phyloP scores from a whole-genome alignment of 23 red algal genomes.

The Gracilaria domingensis region DNA sequence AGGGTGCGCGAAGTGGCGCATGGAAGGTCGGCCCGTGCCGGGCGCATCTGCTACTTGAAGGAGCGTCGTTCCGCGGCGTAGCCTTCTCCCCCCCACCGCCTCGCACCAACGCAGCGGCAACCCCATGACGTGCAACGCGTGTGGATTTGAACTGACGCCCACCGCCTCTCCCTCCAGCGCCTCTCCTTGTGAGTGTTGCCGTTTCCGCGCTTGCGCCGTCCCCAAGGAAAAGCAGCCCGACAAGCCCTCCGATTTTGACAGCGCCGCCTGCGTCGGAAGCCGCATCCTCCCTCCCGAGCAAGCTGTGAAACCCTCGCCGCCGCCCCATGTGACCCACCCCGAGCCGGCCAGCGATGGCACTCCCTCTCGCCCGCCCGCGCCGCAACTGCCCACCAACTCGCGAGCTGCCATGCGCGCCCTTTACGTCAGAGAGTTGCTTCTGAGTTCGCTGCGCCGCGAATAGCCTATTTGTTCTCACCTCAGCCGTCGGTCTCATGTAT shows the following conservation, averaged over 20 bases:
- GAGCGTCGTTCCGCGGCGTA: neutral
- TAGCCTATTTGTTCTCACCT: neutral
- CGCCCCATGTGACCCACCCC: neutral
- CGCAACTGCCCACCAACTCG: slow-evolving; percentile 21
- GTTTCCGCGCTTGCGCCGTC: slow-evolving; percentile 13
- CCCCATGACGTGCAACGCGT: slow-evolving; percentile 46
- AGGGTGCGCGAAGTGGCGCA: slow-evolving; percentile 6
- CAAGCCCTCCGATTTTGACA: slow-evolving; percentile 31
- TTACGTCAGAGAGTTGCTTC: slow-evolving; percentile 42
- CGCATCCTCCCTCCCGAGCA: neutral
- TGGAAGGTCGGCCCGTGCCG: slow-evolving; percentile 13
- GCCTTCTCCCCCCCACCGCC: neutral
- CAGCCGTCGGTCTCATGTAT: neutral
- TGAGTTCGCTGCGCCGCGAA: slow-evolving; percentile 26
- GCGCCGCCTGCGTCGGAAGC: neutral
- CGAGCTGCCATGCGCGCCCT: slow-evolving; percentile 39
- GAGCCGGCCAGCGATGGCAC: neutral
- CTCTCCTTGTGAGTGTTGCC: slow-evolving; percentile 13
- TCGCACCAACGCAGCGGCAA: neutral
- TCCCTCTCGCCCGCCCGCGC: neutral
- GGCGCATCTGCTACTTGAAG: neutral
- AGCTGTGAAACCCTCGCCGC: neutral
- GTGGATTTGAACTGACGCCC: slow-evolving; percentile 22
- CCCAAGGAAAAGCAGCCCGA: slow-evolving; percentile 1
- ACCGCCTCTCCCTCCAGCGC: neutral